phyloP scores from a whole-genome alignment of 768 basidiomycete species.

The Russula virescens region DNA sequence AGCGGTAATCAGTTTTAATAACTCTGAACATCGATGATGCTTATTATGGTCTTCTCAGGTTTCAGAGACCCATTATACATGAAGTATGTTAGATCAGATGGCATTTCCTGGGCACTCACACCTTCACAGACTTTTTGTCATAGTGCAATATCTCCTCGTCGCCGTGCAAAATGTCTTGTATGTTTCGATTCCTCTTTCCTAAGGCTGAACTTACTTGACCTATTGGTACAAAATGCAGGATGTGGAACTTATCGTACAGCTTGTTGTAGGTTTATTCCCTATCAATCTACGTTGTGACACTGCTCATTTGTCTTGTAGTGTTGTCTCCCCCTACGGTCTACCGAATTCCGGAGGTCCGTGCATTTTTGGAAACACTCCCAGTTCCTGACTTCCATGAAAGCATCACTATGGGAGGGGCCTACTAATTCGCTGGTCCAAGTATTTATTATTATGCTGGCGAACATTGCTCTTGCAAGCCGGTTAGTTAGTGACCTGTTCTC shows the following conservation, averaged over 20 bases:
- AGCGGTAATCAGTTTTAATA: background rate
- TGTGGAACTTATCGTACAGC: background rate
- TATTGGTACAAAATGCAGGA: background rate
- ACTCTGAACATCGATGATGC: background rate
- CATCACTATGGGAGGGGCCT: background rate
- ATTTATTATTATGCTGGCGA: background rate
- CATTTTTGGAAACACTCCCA: background rate
- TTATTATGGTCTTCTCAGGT: background rate
- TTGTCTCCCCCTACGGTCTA: background rate
- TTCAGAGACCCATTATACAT: background rate
- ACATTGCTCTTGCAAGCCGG: background rate
- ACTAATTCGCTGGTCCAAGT: conserved; percentile 1
- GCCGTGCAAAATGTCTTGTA: background rate
- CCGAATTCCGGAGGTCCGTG: background rate
- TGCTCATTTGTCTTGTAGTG: background rate
- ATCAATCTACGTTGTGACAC: background rate
- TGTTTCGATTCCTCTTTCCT: background rate
- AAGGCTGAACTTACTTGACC: too few species aligned
- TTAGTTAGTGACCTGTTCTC: background rate
- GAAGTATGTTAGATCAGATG: background rate
- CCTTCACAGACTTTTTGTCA: background rate
- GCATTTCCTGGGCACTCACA: background rate
- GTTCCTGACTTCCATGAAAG: background rate
- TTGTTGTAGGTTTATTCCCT: background rate
- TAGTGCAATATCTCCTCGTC: background rate